Evolutionary conservation across 2,329 filamentous ascomycete species (phyloP).

Genomic region (Ophiosphaerella herpotricha): DNA sequence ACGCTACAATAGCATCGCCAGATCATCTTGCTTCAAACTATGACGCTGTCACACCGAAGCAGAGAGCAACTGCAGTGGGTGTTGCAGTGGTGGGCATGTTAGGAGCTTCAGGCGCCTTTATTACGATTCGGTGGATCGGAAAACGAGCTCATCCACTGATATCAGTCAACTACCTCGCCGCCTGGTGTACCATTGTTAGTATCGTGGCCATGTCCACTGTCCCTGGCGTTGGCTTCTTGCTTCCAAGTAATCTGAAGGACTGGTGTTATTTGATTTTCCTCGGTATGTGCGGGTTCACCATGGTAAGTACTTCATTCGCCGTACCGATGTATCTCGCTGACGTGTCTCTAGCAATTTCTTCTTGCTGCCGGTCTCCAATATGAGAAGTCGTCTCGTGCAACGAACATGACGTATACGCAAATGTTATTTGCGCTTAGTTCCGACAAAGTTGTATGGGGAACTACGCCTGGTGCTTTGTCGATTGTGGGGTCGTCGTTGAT

Average conservation of each 20-base stretch:
- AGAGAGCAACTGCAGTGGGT: slow-evolving; percentile 71
- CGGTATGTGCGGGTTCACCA: slow-evolving; percentile 75
- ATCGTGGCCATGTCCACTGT: slow-evolving; percentile 61
- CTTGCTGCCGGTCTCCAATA: slow-evolving; percentile 75
- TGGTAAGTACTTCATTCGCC: slow-evolving; percentile 50
- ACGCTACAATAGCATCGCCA: slow-evolving; percentile 21
- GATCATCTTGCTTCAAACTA: slow-evolving; percentile 43
- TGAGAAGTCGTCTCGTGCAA: slow-evolving; percentile 67
- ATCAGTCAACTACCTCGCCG: slow-evolving; percentile 81
- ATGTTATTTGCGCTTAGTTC: slow-evolving; percentile 71
- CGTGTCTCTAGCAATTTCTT: slow-evolving; percentile 68
- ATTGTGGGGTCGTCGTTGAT: slow-evolving; percentile 67
- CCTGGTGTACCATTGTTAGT: slow-evolving; percentile 71
- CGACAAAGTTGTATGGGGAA: slow-evolving; percentile 67
- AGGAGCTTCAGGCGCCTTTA: slow-evolving; percentile 75
- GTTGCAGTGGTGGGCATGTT: slow-evolving; percentile 77
- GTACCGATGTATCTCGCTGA: neutral
- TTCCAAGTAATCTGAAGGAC: slow-evolving; percentile 60
- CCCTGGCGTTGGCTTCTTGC: slow-evolving; percentile 61
- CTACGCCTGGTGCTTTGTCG: slow-evolving; percentile 61
- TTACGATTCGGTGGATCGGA: slow-evolving; percentile 78
- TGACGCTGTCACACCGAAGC: slow-evolving; percentile 59
- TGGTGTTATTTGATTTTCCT: slow-evolving; percentile 72
- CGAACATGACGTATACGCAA: slow-evolving; percentile 71
- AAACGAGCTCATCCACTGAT: slow-evolving; percentile 80